These are phyloP conservation scores for Pythium myriotylum DNA, from an alignment of 352 stramenopile species.

Conservation along the genomic window DNA sequence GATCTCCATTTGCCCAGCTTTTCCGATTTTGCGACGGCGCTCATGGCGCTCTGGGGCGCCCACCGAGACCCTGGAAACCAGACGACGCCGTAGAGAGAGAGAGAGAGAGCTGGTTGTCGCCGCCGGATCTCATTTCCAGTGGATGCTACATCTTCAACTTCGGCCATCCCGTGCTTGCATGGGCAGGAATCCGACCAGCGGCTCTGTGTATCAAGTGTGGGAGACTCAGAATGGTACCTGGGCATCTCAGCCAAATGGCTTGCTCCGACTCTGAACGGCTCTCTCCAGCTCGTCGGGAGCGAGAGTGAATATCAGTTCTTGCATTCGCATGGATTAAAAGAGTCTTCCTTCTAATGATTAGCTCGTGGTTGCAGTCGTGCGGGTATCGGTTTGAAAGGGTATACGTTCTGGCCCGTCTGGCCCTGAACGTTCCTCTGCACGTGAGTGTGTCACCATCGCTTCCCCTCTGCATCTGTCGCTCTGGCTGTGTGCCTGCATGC, in stretches of 20 bases:
- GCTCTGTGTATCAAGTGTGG: conserved; percentile 1
- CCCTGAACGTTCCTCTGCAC: conserved; percentile 9
- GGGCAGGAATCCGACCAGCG: background rate
- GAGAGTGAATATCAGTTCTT: no score
- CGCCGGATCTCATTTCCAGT: background rate
- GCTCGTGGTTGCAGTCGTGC: background rate
- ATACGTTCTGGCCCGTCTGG: background rate
- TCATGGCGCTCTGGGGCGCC: conserved; percentile 13
- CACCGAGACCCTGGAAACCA: background rate
- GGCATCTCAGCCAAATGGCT: background rate
- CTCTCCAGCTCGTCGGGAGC: conserved; percentile 1
- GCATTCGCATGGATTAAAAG: background rate
- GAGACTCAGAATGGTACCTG: background rate
- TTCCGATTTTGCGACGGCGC: conserved; percentile 6
- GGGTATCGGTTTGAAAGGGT: background rate
- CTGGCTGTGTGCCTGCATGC: conserved; percentile 1
- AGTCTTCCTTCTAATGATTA: conserved; percentile 1
- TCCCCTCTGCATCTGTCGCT: conserved; percentile 19
- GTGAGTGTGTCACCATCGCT: conserved; percentile 18
- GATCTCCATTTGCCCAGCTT: conserved; percentile 11
- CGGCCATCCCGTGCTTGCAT: conserved; percentile 4
- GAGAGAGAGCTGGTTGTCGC: conserved; percentile 2
- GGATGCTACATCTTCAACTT: conserved; percentile 10
- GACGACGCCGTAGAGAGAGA: conserved; percentile 4
- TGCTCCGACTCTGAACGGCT: conserved; percentile 24